phyloP scores from a whole-genome alignment of 805 yeast species.

The Ogataea degrootiae region DNA sequence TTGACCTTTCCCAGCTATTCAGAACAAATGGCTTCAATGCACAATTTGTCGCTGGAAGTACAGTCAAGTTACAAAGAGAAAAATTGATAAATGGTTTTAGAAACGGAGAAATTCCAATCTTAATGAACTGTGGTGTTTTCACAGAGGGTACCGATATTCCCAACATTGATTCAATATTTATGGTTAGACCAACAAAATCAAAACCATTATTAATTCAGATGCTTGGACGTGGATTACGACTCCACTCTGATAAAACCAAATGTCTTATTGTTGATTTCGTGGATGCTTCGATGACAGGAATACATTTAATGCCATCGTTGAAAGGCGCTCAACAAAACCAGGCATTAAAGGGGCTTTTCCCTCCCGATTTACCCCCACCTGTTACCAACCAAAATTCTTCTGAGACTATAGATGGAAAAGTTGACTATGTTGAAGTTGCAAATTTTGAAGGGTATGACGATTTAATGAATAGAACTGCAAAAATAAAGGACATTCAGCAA shows the following conservation, averaged over 20 bases:
- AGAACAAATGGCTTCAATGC: conserved; percentile 60
- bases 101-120: conserved; percentile 58
- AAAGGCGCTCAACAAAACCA: conserved; percentile 12
- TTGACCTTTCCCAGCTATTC: conserved; percentile 47
- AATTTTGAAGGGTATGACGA: conserved; percentile 26
- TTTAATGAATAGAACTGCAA: conserved; percentile 15
- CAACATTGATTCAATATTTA: conserved; percentile 70
- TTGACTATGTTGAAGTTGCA: conserved; percentile 26
- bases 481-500: conserved; percentile 5
- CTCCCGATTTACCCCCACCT: neutral
- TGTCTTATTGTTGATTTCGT: conserved; percentile 80
- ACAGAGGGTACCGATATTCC: conserved; percentile 97
- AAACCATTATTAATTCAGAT: conserved; percentile 70
- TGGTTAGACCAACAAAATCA: conserved; percentile 81
- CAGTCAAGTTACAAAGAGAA: conserved; percentile 48
- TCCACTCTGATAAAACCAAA: conserved; percentile 51
- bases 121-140: conserved; percentile 84
- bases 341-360: conserved; percentile 12
- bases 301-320: conserved; percentile 22
- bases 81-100: conserved; percentile 53
- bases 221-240: conserved; percentile 85
- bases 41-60: conserved; percentile 64
- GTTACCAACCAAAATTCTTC: neutral
- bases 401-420: conserved; percentile 9
- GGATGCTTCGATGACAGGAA: conserved; percentile 40